Evolutionary conservation across 306 rosid genomes (phyloP), one percentile per base, ranked within the genome.

Genomic region (Hippophae gyantsensis): DNA sequence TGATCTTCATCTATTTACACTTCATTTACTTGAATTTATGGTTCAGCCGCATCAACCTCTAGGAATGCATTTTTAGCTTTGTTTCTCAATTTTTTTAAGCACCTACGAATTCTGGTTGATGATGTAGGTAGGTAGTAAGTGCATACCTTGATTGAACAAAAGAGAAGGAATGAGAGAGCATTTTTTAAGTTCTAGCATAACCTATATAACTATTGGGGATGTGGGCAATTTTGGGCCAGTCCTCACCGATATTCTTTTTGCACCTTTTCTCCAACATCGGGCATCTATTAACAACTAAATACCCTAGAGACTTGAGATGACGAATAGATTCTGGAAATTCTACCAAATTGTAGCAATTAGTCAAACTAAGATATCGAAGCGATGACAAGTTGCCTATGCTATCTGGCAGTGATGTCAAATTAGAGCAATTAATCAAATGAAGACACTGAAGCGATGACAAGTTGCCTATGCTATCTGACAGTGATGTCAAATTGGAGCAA

Each of bases 181-280:
- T 18, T 27, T 2, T 27, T 3, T 27, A 27, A 27, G 38, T 27
- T 27, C 0, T 18, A 18, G 18, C 18, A 18, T 44, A n/a, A n/a
- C n/a, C 53, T 10, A 49, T 49, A 2, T 10, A 7, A 49, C 5
- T 6, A 10, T 11, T 49, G 7, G 54, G 54, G 54, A 50, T 50
- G 54, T 50, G 54, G 54, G 54, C 54, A 23, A 52, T 52, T 38
- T 18, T 23, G 56, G 56, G 27, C 56, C 12, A 50, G 13, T 50
- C 54, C 8, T 50, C 54, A 7, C 56, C 27, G 8, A 5, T 52
- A 14, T 14, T 10, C 3, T 10, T 52, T 10, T 52, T 52, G 56
- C 10, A 52, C 25, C 56, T 52, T 18, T 23, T 7, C 8, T 10
- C 1, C 2, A 48, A 10, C 10, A 1, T 4, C 1, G 12, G 13